Conservation (phyloP, 2,329 filamentous ascomycete species). For the Plenodomus lindquistii region DNA sequence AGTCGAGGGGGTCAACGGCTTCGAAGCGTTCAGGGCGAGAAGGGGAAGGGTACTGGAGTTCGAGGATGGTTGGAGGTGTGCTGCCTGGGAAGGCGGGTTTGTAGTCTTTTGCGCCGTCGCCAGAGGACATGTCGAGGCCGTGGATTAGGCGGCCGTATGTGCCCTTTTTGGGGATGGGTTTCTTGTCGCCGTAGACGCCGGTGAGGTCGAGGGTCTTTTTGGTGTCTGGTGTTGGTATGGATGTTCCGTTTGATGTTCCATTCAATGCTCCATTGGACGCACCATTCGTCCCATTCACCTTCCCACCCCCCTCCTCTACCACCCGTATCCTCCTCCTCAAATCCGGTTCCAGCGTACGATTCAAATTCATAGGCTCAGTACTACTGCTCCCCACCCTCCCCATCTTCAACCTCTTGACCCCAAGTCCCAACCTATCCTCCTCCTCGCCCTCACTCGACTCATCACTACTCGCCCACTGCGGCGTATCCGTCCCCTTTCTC, state of each 20-base stretch:
- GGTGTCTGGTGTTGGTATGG: conserved; percentile 7
- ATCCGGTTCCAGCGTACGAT: conserved; percentile 44
- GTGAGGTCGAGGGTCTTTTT: conserved; percentile 8
- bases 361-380: conserved; percentile 41
- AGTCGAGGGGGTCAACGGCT: conserved; percentile 28
- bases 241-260: conserved; percentile 3
- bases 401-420: conserved; percentile 33
- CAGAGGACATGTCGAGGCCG: conserved; percentile 47
- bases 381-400: conserved; percentile 40
- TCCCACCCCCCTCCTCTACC: conserved; percentile 16
- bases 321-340: conserved; percentile 37
- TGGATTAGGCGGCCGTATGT: conserved; percentile 38
- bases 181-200: conserved; percentile 13
- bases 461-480: conserved; percentile 40
- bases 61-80: conserved; percentile 55
- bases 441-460: conserved; percentile 35
- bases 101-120: conserved; percentile 51
- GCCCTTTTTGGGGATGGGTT: conserved; percentile 15
- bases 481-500: conserved; percentile 40
- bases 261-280: conserved; percentile 10
- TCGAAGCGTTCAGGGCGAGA: conserved; percentile 64
- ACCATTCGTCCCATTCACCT: conserved; percentile 4
- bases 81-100: conserved; percentile 55
- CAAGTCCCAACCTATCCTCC: conserved; percentile 30
- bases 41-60: conserved; percentile 82